phyloP scores from a whole-genome alignment of 2,329 filamentous ascomycete species.

The Fusarium heterosporum region DNA sequence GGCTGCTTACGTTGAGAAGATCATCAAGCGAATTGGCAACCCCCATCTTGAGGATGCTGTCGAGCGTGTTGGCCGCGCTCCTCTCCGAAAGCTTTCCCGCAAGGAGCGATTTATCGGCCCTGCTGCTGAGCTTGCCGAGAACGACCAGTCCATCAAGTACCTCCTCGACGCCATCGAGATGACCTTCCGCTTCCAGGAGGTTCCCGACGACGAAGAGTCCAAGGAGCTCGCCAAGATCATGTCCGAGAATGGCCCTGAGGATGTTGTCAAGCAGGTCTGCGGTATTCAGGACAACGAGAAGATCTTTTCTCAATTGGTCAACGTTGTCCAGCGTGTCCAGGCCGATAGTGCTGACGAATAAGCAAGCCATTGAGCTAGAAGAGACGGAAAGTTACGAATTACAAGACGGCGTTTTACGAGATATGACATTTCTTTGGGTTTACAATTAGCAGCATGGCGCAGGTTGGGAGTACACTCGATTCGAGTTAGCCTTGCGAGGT shows the following conservation, averaged over 20 bases:
- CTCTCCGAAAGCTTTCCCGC: constrained; percentile 90
- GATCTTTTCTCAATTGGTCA: constrained; percentile 79
- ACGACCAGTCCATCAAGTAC: constrained; percentile 76
- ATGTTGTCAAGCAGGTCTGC: constrained; percentile 83
- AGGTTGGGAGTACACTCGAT: constrained; percentile 33
- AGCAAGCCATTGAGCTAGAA: constrained; percentile 43
- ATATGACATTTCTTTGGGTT: constrained; percentile 22
- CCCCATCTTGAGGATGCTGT: constrained; percentile 92
- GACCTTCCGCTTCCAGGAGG: constrained; percentile 94
- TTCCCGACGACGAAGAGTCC: constrained; percentile 91
- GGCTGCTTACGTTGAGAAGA: constrained; percentile 88
- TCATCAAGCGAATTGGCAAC: constrained; percentile 93
- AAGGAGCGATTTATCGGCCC: constrained; percentile 97
- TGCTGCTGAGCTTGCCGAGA: constrained; percentile 87
- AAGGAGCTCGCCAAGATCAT: constrained; percentile 87
- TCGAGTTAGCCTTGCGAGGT: constrained; percentile 3
- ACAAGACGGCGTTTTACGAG: constrained; percentile 44
- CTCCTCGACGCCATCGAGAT: constrained; percentile 89
- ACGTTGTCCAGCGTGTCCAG: constrained; percentile 87
- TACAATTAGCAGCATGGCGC: constrained; percentile 44
- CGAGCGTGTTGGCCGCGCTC: constrained; percentile 94
- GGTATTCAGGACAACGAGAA: constrained; percentile 82
- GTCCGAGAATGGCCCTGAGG: constrained; percentile 76
- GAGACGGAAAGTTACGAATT: constrained; percentile 19
- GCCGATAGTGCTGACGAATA: constrained; percentile 63